Evolutionary conservation across 768 basidiomycete genomes (phyloP).

Genomic region (Lyophyllum atratum): DNA sequence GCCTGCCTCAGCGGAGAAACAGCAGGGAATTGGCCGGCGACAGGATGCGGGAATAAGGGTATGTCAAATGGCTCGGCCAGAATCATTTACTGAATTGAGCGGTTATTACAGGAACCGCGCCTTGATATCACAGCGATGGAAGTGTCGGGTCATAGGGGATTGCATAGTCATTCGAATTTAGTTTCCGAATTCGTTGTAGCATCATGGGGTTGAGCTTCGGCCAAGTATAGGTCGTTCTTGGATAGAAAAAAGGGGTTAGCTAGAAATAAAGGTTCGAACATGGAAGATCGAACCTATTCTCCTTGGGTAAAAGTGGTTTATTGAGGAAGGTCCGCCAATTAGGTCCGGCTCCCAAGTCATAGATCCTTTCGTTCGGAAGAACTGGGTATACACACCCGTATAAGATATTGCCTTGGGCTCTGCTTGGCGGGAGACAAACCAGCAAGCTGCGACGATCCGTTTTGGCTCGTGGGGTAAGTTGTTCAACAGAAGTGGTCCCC

Average conservation of each 20-base stretch:
- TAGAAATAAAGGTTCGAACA: background rate
- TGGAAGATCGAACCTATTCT: background rate
- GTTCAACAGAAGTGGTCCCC: conserved; percentile 39
- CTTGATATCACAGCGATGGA: conserved; percentile 8
- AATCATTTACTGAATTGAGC: background rate
- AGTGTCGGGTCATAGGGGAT: background rate
- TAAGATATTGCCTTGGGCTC: background rate
- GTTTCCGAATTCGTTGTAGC: conserved; percentile 26
- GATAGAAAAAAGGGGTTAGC: background rate
- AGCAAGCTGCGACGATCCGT: conserved; percentile 6
- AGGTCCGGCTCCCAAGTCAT: conserved; percentile 34
- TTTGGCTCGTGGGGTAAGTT: conserved; percentile 9
- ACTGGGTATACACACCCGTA: conserved; percentile 16
- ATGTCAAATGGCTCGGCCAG: conserved; percentile 1
- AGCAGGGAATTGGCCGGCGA: conserved; percentile 52
- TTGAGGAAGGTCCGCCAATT: conserved; percentile 30
- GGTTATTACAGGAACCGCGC: conserved; percentile 16
- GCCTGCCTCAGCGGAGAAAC: conserved; percentile 53
- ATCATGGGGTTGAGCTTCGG: conserved; percentile 38
- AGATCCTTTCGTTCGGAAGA: conserved; percentile 32
- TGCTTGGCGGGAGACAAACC: conserved; percentile 26
- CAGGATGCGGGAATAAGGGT: conserved; percentile 59
- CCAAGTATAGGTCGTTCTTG: conserved; percentile 32
- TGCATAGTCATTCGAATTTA: background rate
- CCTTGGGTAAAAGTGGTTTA: background rate